Base-by-base conservation (phyloP, 495 filamentous ascomycete genomes). In the Neurospora sp. region DNA sequence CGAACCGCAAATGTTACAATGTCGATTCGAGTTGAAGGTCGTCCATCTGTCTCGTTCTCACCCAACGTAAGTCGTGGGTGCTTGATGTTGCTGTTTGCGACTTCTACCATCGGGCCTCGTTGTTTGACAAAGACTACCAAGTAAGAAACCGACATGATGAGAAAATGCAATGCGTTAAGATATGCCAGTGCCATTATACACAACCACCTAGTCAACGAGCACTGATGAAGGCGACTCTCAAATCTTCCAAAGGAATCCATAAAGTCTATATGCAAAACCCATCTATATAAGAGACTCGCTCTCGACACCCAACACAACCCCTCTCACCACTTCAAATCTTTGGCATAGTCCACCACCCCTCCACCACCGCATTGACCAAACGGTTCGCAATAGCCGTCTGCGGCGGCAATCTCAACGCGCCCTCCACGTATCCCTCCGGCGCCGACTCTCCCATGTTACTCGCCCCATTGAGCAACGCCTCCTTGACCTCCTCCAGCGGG, bases 361-460 rank as follows among this genome's bases (percentile, higher is more conserved):
- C 80, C 5, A 85, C 74, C 18, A 87, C 85, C 0, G 85, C 83
- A 72, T 77, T 81, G 39, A 87, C 88, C 79, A 95, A 80, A 78
- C 92, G 90, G 75, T 95, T 91, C 27, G 93, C 93, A 82, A 96
- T 95, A 0, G 93, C 93, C 39, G 92, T 94, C 72, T 85, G 80
- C 16, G 93, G 92, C 18, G 93, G 93, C 75, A 96, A 78, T 75
- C 91, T 86, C 85, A 96, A 81, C 9, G 82, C 86, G 2, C 92
- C 92, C 78, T 94, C 89, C 75, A 90, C 90, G 78, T 96, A 95
- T 23, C 87, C 92, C 60, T 86, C 84, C 5, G 91, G 82, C 5
- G 82, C 80, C 2, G 77, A 31, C 40, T 92, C 91, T 20, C 92
- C 91, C 75, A 97, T 78, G 39, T 88, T 89, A 80, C 89, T 90